Base-by-base conservation (phyloP, 2,329 filamentous ascomycete genomes). In the Macrophomina pseudophaseolina region DNA sequence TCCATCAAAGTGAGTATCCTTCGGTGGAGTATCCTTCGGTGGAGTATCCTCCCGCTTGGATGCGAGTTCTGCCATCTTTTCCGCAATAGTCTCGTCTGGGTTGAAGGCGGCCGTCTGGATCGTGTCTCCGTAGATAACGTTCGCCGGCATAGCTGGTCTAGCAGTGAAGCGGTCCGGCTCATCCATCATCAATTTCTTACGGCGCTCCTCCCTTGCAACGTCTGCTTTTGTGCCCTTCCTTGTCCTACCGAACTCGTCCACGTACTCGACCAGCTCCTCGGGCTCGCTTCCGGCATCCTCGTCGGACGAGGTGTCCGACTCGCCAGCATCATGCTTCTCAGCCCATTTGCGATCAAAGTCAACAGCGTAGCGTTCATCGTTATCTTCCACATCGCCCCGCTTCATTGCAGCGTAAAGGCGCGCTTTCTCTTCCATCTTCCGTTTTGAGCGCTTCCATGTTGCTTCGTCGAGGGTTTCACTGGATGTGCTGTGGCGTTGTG, bases 321-420 rank as follows among this genome's bases (percentile, higher is more conserved):
- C 68, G 64, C 75, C 79, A 1, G 74, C 73, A 3, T 77, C 79
- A 65, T 88, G 82, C 30, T 82, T 81, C 74, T 97, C 92, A 0
- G 91, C 93, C 94, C 95, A 98, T 81, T 98, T 99, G 68, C 90
- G 86, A 79, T 98, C 95, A 78, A 99, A 99, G 80, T 99, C 94
- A 2, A 99, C 90, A 32, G 97, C 79, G 69, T 83, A 86, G 30
- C 87, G 85, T 71, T 89, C 87, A 49, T 87, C 82, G 71, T 87
- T 82, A 74, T 90, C 86, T 70, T 91, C 86, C 49, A 83, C 69
- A 74, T 97, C 90, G n/a, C 94, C 94, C 40, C 91, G 86, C 79
- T 97, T 97, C 88, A 99, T 90, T 44, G 92, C 91, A 6, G 91
- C 89, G 79, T 99, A 99, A 1, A 95, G 80, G 4, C 91, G 87